Evolutionary conservation across 371 early-diverging fungal genomes (phyloP).

Genomic region (Mucor ambiguus): DNA sequence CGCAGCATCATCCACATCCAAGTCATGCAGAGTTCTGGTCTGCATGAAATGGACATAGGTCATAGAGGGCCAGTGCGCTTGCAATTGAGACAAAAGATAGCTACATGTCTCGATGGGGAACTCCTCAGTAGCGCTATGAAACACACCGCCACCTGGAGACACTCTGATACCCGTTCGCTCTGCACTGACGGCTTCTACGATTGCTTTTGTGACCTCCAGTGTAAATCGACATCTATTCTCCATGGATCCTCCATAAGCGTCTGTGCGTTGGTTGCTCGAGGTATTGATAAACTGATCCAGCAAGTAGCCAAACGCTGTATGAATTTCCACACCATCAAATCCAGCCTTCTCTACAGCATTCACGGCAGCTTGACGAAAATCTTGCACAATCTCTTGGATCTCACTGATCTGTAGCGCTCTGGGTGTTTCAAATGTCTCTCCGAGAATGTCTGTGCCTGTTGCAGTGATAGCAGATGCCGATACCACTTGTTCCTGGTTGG

Average conservation of each 20-base stretch:
- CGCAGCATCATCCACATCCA: constrained; percentile 11
- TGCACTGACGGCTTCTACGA: constrained; percentile 42
- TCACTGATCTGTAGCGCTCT: constrained; percentile 62
- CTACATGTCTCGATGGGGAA: constrained; percentile 32
- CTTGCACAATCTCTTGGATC: constrained; percentile 57
- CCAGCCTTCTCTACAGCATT: constrained; percentile 47
- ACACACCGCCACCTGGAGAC: constrained; percentile 21
- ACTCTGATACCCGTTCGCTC: constrained; percentile 33
- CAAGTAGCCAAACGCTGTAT: constrained; percentile 71
- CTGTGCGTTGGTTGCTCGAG: constrained; percentile 55
- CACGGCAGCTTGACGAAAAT: constrained; percentile 60
- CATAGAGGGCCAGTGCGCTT: constrained; percentile 23
- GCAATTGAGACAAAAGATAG: constrained; percentile 26
- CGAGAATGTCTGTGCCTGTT: background rate
- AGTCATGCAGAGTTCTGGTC: constrained; percentile 16
- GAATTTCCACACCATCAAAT: constrained; percentile 75
- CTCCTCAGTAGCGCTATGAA: constrained; percentile 34
- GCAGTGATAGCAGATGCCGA: constrained; percentile 15
- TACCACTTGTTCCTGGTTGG: constrained; percentile 13
- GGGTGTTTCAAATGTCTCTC: constrained; percentile 13
- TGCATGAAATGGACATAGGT: constrained; percentile 43
- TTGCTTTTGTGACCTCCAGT: constrained; percentile 55
- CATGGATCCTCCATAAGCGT: constrained; percentile 71
- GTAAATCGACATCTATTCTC: constrained; percentile 74
- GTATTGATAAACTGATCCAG: constrained; percentile 57